Conservation (phyloP, 192 early-diverging fungal genomes). For the Rhizoclosmatium globosum region DNA sequence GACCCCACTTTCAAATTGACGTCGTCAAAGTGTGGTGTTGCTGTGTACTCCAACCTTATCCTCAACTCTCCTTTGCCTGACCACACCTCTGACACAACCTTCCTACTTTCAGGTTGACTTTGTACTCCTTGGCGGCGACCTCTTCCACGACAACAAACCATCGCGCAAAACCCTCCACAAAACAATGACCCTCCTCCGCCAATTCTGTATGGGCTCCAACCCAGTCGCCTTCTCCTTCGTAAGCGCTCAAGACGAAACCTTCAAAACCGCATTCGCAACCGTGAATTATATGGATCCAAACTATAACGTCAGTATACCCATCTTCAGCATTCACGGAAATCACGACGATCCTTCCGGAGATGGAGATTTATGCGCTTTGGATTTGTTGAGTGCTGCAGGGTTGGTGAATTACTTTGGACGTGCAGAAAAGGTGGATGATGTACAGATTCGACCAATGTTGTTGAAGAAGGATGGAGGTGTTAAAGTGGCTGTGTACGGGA, state of each 20-base stretch:
- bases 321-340: conserved; percentile 98
- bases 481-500: conserved; percentile 83
- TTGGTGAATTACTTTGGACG: conserved; percentile 95
- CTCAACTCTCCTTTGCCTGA: too few species aligned
- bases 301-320: conserved; percentile 81
- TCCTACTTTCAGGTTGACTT: conserved; percentile 75
- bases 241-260: conserved; percentile 25
- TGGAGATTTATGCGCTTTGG: conserved; percentile 83
- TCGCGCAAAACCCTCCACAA: conserved; percentile 77
- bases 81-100: not conserved
- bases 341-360: conserved; percentile 89
- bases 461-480: conserved; percentile 77
- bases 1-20: not conserved
- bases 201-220: conserved; percentile 63
- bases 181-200: conserved; percentile 73
- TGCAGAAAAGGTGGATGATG: conserved; percentile 73
- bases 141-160: conserved; percentile 96
- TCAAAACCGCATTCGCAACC: conserved; percentile 50
- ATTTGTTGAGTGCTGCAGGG: conserved; percentile 79
- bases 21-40: too few species aligned
- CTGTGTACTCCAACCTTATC: too few species aligned
- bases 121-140: conserved; percentile 91
- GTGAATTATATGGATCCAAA: conserved; percentile 92
- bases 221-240: conserved; percentile 75
- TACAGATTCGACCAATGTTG: conserved; percentile 81